phyloP scores from a whole-genome alignment of 345 rosid species.

The Brassica rapa region DNA sequence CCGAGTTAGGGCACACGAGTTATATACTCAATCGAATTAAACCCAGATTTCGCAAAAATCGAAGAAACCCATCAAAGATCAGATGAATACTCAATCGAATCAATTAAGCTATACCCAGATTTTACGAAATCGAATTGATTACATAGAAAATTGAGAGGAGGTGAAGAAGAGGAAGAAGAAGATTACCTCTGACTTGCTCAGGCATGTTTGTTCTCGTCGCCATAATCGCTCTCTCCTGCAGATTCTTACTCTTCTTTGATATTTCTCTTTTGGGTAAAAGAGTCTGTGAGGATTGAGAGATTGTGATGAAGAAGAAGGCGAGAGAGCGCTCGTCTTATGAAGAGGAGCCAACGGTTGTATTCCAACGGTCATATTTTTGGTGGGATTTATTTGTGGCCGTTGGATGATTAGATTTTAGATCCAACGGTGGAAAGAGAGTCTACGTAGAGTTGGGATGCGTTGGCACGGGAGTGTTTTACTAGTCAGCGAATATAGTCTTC shows the following conservation, averaged over 20 bases:
- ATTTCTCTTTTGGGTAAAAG: conserved; percentile 18
- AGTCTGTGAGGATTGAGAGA: conserved; percentile 33
- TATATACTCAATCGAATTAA: background rate
- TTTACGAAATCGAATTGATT: background rate
- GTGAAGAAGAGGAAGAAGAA: background rate
- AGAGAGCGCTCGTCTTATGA: conserved; percentile 35
- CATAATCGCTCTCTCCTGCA: conserved; percentile 15
- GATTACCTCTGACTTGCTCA: conserved; percentile 37
- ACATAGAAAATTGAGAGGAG: background rate
- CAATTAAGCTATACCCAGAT: background rate
- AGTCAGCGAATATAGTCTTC: background rate
- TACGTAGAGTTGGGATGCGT: conserved; percentile 16
- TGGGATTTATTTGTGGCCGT: background rate
- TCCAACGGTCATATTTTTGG: conserved; percentile 42
- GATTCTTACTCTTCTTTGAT: conserved; percentile 19
- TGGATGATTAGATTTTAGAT: conserved; percentile 25
- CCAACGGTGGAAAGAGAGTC: conserved; percentile 19
- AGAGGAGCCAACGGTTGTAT: conserved; percentile 38
- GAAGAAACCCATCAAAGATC: background rate
- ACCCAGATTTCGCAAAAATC: background rate
- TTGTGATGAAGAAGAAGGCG: background rate
- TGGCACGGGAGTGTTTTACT: conserved; percentile 14
- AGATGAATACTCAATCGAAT: background rate
- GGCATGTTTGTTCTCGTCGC: conserved; percentile 41
- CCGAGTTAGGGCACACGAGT: conserved; percentile 6